These are phyloP conservation scores for Aechmea fasciata DNA, from an alignment of 176 grass and related monocot genomes.

Conservation along the genomic window DNA sequence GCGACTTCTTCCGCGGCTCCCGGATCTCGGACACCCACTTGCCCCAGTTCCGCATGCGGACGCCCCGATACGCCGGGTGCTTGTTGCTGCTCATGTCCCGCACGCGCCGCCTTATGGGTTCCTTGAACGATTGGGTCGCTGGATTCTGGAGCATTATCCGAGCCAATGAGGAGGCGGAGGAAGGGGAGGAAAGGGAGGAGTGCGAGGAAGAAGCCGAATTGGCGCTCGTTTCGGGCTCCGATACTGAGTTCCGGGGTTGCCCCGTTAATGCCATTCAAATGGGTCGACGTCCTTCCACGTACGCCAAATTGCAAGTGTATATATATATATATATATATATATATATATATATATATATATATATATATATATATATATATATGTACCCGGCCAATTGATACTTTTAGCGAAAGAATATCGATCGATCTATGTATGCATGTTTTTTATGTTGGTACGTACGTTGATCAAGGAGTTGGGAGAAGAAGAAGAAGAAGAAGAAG, in stretches of 20 bases:
- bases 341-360: too few relatives aligned
- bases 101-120: constrained; percentile 13
- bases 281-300: neutral
- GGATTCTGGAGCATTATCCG: neutral
- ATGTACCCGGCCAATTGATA: too few relatives aligned
- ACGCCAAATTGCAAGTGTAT: neutral
- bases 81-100: neutral
- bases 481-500: neutral
- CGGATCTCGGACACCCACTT: constrained; percentile 99
- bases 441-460: too few relatives aligned
- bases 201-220: neutral
- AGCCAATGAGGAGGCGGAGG: neutral
- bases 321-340: too few relatives aligned
- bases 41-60: constrained; percentile 80
- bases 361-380: too few relatives aligned
- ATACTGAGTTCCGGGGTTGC: neutral
- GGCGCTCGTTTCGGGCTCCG: neutral
- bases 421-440: too few relatives aligned
- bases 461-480: neutral
- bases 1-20: constrained; percentile 94
- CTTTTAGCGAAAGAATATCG: too few relatives aligned
- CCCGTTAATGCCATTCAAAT: neutral
- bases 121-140: neutral
- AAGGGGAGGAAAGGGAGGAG: neutral
- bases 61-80: constrained; percentile 49